Base-by-base conservation (phyloP, 257 asterid species). In the Ilex aquifolium region DNA sequence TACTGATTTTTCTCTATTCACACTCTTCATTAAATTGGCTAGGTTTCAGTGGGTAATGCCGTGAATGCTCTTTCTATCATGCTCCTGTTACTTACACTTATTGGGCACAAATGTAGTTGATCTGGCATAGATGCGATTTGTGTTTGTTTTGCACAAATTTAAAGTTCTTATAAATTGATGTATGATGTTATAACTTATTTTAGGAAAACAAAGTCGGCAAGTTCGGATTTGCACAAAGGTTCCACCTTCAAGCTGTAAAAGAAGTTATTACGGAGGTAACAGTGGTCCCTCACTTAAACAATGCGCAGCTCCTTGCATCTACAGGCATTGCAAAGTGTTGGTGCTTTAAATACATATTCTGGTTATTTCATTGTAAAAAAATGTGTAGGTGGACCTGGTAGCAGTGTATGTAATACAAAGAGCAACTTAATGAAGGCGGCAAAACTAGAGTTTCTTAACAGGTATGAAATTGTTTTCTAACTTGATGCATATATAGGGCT, bases 381-480 rank as follows among this genome's bases (percentile, higher is more conserved):
- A 15, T 21, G 60, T 75, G 85, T 86, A 63, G 71, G 71, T 61
- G 67, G 79, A 32, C 36, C 44, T 63, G 83, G 78, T 51, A 72
- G 64, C 72, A 76, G 76, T 76, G 69, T 80, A 71, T 80, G 80
- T 83, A 87, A 75, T 80, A 83, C 95, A 17, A 93, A 83, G 76
- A 85, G 95, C 67, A 68, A 66, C 73, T 69, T 93, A 72, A 73
- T 92, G 97, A 93, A 87, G 91, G 90, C 90, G 82, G 86, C 99
- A 63, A 93, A 85, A 82, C 46, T 76, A 29, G 97, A 93, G 27
- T 93, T 78, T 67, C 32, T 85, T 60, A 93, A 83, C 80, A 82
- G 99, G 97, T 87, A 69, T 11, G 27, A 21, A 6, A 5, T 50
- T 50, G 48, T 7, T 6, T 42, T 21, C 27, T 21, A 21, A 21